Conservation (phyloP, 78 protist genomes). For the Polysphondylium violaceum region DNA sequence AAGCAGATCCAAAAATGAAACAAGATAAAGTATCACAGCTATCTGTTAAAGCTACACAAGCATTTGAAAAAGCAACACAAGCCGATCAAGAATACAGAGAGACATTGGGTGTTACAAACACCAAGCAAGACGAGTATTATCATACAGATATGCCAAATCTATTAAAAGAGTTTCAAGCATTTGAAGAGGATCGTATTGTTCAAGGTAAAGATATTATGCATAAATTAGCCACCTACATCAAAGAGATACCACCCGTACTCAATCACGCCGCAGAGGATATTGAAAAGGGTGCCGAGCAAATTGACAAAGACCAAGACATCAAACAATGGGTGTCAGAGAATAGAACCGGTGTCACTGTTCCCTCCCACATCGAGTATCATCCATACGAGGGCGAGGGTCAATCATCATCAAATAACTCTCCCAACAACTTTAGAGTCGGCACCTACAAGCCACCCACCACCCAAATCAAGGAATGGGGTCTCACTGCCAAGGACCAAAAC, state of each 20-base stretch:
- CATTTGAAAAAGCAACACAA: conserved; percentile 73
- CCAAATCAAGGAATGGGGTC: conserved; percentile 76
- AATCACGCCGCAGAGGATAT: conserved; percentile 22
- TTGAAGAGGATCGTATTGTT: conserved; percentile 80
- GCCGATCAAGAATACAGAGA: conserved; percentile 76
- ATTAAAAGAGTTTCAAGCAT: conserved; percentile 76
- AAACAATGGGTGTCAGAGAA: conserved; percentile 67
- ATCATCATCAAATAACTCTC: background rate
- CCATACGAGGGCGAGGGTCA: conserved; percentile 58
- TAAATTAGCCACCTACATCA: conserved; percentile 21
- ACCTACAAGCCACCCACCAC: conserved; percentile 47
- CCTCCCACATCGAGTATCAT: conserved; percentile 53
- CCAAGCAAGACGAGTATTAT: conserved; percentile 72
- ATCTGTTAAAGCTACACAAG: conserved; percentile 46
- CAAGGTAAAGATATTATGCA: conserved; percentile 27
- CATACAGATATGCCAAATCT: conserved; percentile 56
- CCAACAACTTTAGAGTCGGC: conserved; percentile 44
- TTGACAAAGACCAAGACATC: conserved; percentile 75
- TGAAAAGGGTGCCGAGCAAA: conserved; percentile 28
- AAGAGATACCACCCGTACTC: conserved; percentile 68
- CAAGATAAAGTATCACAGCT: conserved; percentile 68
- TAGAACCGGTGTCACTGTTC: conserved; percentile 58
- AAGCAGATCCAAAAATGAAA: conserved; percentile 80
- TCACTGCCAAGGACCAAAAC: conserved; percentile 38
- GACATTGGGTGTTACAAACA: conserved; percentile 35